phyloP scores from a whole-genome alignment of 2,329 filamentous ascomycete genomes.

The Aspergillus sp. region DNA sequence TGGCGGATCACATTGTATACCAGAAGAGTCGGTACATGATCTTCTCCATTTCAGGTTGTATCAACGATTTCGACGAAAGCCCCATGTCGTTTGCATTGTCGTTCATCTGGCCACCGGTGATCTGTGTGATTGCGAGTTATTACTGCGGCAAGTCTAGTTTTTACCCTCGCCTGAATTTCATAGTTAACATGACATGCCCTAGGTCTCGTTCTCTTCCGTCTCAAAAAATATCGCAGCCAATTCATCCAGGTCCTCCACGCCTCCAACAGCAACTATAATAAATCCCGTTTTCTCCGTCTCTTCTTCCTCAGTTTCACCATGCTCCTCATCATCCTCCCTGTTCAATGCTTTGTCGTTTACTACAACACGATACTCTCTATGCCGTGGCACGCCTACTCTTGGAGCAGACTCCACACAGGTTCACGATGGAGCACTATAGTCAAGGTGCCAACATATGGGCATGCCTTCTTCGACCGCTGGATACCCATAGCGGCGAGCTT shows the following conservation, averaged over 20 bases:
- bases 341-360: constrained; percentile 45
- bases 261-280: constrained; percentile 44
- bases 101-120: constrained; percentile 49
- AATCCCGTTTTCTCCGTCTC: constrained; percentile 53
- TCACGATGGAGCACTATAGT: constrained; percentile 43
- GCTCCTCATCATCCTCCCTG: constrained; percentile 47
- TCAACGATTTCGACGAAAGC: constrained; percentile 45
- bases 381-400: constrained; percentile 42
- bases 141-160: constrained; percentile 47
- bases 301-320: constrained; percentile 45
- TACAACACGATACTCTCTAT: constrained; percentile 30
- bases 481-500: constrained; percentile 47
- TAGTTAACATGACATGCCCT: neutral
- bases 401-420: constrained; percentile 44
- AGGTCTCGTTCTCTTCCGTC: constrained; percentile 54
- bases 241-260: constrained; percentile 50
- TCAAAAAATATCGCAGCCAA: constrained; percentile 51
- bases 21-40: constrained; percentile 53
- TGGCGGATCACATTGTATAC: constrained; percentile 51
- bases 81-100: constrained; percentile 51
- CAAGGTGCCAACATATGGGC: constrained; percentile 39
- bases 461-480: constrained; percentile 50
- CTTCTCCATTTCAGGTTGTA: constrained; percentile 52
- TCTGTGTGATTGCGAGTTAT: constrained; percentile 46
- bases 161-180: neutral